phyloP scores from a whole-genome alignment of 2,329 filamentous ascomycete species.

The Didymella pomorum region DNA sequence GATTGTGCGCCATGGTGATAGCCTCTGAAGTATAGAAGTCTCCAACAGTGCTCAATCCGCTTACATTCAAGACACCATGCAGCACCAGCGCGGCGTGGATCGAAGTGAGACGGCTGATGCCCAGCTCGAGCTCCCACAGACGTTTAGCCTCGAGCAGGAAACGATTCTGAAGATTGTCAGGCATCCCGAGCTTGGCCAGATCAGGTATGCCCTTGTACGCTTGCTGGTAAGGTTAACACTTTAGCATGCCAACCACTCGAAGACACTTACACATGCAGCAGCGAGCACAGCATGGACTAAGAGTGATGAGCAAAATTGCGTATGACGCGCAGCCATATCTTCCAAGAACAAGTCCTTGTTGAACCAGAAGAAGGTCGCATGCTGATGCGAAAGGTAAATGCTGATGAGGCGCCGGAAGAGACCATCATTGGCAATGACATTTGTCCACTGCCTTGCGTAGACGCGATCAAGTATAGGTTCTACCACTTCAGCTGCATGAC shows the following conservation, averaged over 20 bases:
- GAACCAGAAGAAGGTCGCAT: conserved; percentile 23
- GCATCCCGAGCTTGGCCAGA: conserved; percentile 24
- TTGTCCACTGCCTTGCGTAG: conserved; percentile 29
- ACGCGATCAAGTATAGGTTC: conserved; percentile 25
- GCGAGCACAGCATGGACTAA: conserved; percentile 35
- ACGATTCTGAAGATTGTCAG: conserved; percentile 25
- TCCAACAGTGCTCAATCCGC: conserved; percentile 19
- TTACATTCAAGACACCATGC: conserved; percentile 1
- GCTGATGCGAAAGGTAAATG: conserved; percentile 24
- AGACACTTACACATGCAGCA: conserved; percentile 28
- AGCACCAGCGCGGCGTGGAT: conserved; percentile 27
- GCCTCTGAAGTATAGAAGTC: conserved; percentile 25
- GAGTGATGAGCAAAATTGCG: conserved; percentile 27
- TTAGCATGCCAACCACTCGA: background rate
- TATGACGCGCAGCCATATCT: conserved; percentile 24
- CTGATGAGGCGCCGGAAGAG: conserved; percentile 27
- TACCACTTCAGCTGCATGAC: conserved; percentile 27
- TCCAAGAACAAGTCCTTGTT: conserved; percentile 32
- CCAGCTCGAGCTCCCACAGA: conserved; percentile 30
- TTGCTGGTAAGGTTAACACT: conserved; percentile 17
- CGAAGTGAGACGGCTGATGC: conserved; percentile 23
- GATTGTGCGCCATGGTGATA: conserved; percentile 23
- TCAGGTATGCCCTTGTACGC: conserved; percentile 15
- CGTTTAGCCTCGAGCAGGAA: conserved; percentile 34
- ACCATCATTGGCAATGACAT: conserved; percentile 25